Evolutionary conservation across 2,329 filamentous ascomycete species (phyloP).

Genomic region (Ophiostoma sp.): DNA sequence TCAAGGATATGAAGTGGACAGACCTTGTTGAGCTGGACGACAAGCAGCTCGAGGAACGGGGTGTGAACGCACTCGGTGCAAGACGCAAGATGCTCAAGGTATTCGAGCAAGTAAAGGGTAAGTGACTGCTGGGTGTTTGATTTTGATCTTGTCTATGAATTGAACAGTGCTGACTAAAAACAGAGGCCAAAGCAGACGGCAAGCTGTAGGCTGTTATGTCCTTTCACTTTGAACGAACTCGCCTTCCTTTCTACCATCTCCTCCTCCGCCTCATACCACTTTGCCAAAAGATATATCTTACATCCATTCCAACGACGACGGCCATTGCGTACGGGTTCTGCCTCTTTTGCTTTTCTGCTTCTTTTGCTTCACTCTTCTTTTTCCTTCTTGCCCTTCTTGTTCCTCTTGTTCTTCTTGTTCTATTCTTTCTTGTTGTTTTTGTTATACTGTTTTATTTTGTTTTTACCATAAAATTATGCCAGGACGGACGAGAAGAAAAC

Average conservation of each 20-base stretch:
- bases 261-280: neutral
- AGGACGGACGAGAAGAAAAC: conserved; percentile 6
- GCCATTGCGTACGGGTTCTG: neutral
- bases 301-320: conserved; percentile 2
- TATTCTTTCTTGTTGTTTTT: neutral
- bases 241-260: neutral
- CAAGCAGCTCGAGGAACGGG: conserved; percentile 83
- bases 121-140: conserved; percentile 23
- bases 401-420: neutral
- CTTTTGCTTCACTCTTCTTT: neutral
- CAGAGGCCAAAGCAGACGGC: conserved; percentile 68
- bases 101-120: conserved; percentile 89
- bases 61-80: conserved; percentile 90
- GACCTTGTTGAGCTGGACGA: conserved; percentile 90
- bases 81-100: conserved; percentile 98
- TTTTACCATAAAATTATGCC: conserved; percentile 4
- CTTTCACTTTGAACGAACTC: neutral
- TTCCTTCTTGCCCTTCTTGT: conserved; percentile 3
- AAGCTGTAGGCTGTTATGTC: conserved; percentile 45
- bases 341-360: neutral
- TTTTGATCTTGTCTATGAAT: neutral
- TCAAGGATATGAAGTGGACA: conserved; percentile 96
- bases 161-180: conserved; percentile 11
- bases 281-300: conserved; percentile 5
- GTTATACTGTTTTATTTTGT: neutral